Percentiles rank a stretch among this genome's conserved stretches.
phyloP scores from a whole-genome alignment of 176 grass and related monocot species.

The Pontederia paniculata region DNA sequence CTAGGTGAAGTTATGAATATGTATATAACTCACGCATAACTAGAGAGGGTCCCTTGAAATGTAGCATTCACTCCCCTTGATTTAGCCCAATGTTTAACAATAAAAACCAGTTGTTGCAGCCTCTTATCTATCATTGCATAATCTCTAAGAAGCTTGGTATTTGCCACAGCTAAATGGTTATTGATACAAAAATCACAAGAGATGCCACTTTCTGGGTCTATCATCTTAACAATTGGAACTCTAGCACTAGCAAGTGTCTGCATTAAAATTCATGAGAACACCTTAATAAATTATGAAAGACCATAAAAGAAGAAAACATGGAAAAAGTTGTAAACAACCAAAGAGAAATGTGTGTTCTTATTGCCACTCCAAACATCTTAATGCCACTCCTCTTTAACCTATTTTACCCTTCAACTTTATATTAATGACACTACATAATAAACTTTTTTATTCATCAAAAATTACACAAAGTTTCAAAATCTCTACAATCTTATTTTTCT shows the following conservation, averaged over 20 bases:
- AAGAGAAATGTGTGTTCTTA: too few relatives aligned
- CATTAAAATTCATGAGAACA: constrained; percentile 10
- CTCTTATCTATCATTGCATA: constrained; percentile 48
- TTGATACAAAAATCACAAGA: constrained; percentile 64
- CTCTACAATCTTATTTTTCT: too few relatives aligned
- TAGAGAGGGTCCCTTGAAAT: constrained; percentile 51
- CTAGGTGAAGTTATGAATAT: too few relatives aligned
- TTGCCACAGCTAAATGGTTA: constrained; percentile 44
- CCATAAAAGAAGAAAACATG: not conserved
- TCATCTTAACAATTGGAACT: constrained; percentile 48
- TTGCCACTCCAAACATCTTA: too few relatives aligned
- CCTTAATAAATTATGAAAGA: not conserved
- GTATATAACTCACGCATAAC: constrained; percentile 43
- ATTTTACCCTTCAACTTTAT: too few relatives aligned
- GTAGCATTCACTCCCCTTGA: constrained; percentile 38
- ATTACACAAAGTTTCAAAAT: too few relatives aligned
- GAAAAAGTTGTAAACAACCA: not conserved
- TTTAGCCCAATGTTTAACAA: constrained; percentile 69
- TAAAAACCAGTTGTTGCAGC: constrained; percentile 42
- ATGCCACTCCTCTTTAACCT: too few relatives aligned
- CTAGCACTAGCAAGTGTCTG: constrained; percentile 44
- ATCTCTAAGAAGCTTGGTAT: constrained; percentile 61
- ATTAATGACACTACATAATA: too few relatives aligned
- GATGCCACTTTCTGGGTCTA: constrained; percentile 26
- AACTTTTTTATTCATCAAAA: too few relatives aligned